These are phyloP conservation scores for Ambrosiella beaveri DNA, from an alignment of 2,329 filamentous ascomycete species.

Conservation along the genomic window DNA sequence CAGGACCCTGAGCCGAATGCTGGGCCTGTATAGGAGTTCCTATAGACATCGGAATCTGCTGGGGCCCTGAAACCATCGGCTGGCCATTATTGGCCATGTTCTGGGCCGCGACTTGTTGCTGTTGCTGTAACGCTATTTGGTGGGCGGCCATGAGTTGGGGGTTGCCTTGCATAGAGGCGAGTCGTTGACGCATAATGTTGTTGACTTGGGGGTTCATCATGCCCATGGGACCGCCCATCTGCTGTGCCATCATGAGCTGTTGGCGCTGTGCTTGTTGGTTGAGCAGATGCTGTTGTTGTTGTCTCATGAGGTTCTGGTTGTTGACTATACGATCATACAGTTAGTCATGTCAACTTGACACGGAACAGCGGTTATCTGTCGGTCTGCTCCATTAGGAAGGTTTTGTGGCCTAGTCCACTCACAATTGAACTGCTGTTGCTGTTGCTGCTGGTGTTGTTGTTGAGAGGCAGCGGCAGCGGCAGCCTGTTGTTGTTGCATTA, in stretches of 20 bases:
- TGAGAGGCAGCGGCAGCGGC: not conserved
- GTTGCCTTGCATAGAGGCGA: not conserved
- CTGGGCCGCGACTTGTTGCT: slow-evolving; percentile 18
- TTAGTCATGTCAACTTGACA: too few relatives aligned
- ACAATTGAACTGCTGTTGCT: slow-evolving; percentile 10
- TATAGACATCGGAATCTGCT: slow-evolving; percentile 16
- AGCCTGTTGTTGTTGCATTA: slow-evolving; percentile 37
- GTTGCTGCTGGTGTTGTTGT: slow-evolving; percentile 16
- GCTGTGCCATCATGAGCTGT: slow-evolving; percentile 37
- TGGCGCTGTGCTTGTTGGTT: slow-evolving; percentile 37
- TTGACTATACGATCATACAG: slow-evolving; percentile 1
- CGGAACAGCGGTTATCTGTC: too few relatives aligned
- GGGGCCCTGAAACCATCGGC: slow-evolving; percentile 30
- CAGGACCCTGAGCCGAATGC: slow-evolving; percentile 14
- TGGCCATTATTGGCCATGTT: slow-evolving; percentile 29
- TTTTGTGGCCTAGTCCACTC: not conserved
- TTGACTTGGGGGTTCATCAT: slow-evolving; percentile 32
- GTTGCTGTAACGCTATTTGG: slow-evolving; percentile 27
- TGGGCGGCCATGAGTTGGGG: slow-evolving; percentile 26
- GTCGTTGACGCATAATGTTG: slow-evolving; percentile 26
- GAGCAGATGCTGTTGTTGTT: slow-evolving; percentile 38
- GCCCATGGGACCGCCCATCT: slow-evolving; percentile 32
- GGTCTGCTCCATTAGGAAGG: too few relatives aligned
- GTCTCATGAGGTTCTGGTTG: slow-evolving; percentile 24
- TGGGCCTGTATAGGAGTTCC: slow-evolving; percentile 15